Evolutionary conservation across 305 asterid genomes (phyloP).

Genomic region (Lippia alba): DNA sequence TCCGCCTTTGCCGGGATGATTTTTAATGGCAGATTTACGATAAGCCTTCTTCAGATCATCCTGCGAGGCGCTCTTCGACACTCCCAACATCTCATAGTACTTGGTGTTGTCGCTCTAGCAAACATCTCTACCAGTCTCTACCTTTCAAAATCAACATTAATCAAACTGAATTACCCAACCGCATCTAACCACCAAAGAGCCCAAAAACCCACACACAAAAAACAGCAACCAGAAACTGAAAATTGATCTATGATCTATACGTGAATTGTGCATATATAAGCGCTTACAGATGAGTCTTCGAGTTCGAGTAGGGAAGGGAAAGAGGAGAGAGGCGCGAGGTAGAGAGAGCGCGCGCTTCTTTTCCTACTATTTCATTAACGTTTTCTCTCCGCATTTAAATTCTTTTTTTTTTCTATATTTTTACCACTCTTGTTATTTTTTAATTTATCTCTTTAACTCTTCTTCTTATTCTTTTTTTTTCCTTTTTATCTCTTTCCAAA

Average conservation of each 20-base stretch:
- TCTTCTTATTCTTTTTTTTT: too few relatives aligned
- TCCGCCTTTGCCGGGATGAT: constrained; percentile 92
- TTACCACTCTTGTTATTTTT: too few relatives aligned
- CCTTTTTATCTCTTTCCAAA: too few relatives aligned
- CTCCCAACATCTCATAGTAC: constrained; percentile 84
- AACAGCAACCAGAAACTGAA: constrained; percentile 20
- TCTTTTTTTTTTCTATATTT: too few relatives aligned
- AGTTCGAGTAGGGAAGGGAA: constrained; percentile 4
- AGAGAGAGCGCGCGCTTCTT: too few relatives aligned
- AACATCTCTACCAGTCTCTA: constrained; percentile 63
- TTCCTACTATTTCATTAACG: too few relatives aligned
- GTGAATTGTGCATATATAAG: background rate
- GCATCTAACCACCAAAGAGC: background rate
- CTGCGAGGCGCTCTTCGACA: constrained; percentile 65
- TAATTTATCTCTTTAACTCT: too few relatives aligned
- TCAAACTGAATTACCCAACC: constrained; percentile 7
- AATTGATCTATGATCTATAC: constrained; percentile 2
- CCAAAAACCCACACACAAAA: background rate
- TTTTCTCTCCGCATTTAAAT: too few relatives aligned
- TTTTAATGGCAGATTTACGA: constrained; percentile 79
- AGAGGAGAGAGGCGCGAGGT: constrained; percentile 37
- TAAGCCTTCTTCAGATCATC: constrained; percentile 93
- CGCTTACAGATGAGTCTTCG: constrained; percentile 30
- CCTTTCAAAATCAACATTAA: constrained; percentile 26
- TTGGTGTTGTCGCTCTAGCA: constrained; percentile 76